phyloP scores from a whole-genome alignment of 345 rosid genomes.

The Reutealis trisperma region DNA sequence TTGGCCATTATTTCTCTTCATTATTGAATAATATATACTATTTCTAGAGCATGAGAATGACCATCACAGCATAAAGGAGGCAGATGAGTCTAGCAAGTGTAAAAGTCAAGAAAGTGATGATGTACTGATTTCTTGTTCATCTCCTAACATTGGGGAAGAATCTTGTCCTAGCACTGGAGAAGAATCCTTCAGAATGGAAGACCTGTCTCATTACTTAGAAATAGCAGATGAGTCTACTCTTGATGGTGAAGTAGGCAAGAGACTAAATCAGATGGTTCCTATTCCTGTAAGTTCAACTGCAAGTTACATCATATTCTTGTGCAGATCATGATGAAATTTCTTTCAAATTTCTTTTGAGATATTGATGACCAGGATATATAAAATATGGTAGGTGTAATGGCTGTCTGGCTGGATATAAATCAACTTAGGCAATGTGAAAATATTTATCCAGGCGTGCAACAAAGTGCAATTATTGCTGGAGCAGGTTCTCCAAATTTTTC shows the following conservation, averaged over 20 bases:
- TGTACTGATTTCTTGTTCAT: constrained; percentile 15
- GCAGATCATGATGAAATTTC: neutral
- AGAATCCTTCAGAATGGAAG: constrained; percentile 29
- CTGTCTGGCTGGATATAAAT: neutral
- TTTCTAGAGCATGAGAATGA: constrained; percentile 37
- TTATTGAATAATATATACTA: constrained; percentile 5
- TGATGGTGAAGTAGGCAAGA: constrained; percentile 59
- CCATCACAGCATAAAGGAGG: constrained; percentile 13
- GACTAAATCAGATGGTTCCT: constrained; percentile 65
- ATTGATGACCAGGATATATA: neutral
- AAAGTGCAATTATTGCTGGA: neutral
- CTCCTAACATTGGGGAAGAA: constrained; percentile 21
- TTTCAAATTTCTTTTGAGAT: neutral
- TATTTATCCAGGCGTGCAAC: no score
- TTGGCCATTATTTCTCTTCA: constrained; percentile 1
- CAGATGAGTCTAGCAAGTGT: constrained; percentile 13
- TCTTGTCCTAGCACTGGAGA: constrained; percentile 31
- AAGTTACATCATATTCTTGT: constrained; percentile 24
- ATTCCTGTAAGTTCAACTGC: constrained; percentile 57
- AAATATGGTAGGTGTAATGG: neutral
- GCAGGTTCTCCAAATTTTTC: neutral
- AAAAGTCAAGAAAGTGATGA: constrained; percentile 32
- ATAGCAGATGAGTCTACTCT: constrained; percentile 44
- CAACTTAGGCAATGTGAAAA: neutral
- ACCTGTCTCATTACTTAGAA: constrained; percentile 38